phyloP scores from a whole-genome alignment of 139 green algal species.

The Parachlorella kessleri region DNA sequence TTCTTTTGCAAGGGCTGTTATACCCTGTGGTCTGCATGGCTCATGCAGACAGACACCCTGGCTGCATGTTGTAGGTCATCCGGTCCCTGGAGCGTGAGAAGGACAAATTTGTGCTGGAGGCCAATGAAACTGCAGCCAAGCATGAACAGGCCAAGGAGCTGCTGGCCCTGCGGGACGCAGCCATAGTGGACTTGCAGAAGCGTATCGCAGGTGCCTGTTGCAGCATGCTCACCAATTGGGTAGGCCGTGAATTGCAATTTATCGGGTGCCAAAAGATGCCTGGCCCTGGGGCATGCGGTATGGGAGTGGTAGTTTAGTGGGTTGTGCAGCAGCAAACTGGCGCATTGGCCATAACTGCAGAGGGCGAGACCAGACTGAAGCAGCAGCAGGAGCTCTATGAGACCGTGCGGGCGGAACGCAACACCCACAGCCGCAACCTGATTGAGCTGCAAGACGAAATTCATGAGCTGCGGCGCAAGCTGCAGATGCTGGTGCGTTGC shows the following conservation, averaged over 20 bases:
- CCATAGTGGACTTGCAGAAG: slow-evolving; percentile 92
- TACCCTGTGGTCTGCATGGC: neutral
- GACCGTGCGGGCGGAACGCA: slow-evolving; percentile 78
- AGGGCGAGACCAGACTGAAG: slow-evolving; percentile 85
- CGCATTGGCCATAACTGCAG: too few relatives aligned
- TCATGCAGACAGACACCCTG: neutral
- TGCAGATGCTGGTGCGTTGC: slow-evolving; percentile 79
- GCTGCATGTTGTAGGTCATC: slow-evolving; percentile 22
- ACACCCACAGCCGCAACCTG: slow-evolving; percentile 91
- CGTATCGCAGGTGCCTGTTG: slow-evolving; percentile 42
- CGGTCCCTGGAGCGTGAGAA: slow-evolving; percentile 81
- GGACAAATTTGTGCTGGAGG: slow-evolving; percentile 68
- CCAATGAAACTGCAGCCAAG: slow-evolving; percentile 71
- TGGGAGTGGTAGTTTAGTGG: too few relatives aligned
- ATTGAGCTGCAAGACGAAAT: slow-evolving; percentile 92
- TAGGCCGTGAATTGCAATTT: too few relatives aligned
- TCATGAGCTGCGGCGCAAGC: slow-evolving; percentile 91
- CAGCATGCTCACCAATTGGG: too few relatives aligned
- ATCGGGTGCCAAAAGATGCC: too few relatives aligned
- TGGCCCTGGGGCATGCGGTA: too few relatives aligned
- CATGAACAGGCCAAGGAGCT: slow-evolving; percentile 85
- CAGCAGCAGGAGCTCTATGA: slow-evolving; percentile 91
- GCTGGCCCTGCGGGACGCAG: slow-evolving; percentile 85
- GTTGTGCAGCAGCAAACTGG: too few relatives aligned
- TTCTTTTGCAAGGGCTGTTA: neutral